These are phyloP conservation scores for Xylaria cubensis DNA, from an alignment of 495 filamentous ascomycete species.

Conservation along the genomic window DNA sequence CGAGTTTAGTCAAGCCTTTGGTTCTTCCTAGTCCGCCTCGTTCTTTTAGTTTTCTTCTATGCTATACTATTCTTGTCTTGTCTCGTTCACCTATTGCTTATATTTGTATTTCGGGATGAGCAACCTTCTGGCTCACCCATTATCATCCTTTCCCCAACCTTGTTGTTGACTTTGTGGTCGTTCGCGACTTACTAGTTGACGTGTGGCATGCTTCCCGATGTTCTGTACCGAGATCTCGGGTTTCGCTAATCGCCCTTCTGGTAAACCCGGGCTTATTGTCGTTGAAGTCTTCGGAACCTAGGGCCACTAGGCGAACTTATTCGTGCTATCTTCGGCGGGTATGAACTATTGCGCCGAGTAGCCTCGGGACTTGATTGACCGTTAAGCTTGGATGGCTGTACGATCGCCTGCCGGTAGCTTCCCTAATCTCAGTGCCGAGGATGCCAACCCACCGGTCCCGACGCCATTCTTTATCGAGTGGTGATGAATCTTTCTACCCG, in stretches of 20 bases:
- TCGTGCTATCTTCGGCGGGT: background rate
- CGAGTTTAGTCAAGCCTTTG: background rate
- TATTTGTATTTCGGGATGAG: background rate
- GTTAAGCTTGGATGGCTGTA: background rate
- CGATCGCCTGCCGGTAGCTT: background rate
- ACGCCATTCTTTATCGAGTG: slow-evolving; percentile 29
- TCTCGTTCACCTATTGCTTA: background rate
- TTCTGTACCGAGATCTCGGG: background rate
- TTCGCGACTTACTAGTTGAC: background rate
- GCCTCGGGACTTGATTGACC: background rate
- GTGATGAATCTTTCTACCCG: slow-evolving; percentile 22
- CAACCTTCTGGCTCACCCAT: background rate
- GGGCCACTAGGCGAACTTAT: background rate
- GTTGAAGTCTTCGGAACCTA: background rate
- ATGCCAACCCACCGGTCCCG: slow-evolving; percentile 23
- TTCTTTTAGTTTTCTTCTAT: background rate
- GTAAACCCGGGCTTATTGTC: background rate
- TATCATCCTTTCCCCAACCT: background rate
- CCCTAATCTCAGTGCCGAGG: background rate
- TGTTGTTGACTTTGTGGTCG: background rate
- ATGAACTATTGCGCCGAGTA: background rate
- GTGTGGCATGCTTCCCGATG: background rate
- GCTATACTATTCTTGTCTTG: background rate
- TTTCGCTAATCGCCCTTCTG: slow-evolving; percentile 13
- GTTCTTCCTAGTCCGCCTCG: background rate